Evolutionary conservation across 208 protist genomes (phyloP).

Genomic region (Tritrichomonas foetus): DNA sequence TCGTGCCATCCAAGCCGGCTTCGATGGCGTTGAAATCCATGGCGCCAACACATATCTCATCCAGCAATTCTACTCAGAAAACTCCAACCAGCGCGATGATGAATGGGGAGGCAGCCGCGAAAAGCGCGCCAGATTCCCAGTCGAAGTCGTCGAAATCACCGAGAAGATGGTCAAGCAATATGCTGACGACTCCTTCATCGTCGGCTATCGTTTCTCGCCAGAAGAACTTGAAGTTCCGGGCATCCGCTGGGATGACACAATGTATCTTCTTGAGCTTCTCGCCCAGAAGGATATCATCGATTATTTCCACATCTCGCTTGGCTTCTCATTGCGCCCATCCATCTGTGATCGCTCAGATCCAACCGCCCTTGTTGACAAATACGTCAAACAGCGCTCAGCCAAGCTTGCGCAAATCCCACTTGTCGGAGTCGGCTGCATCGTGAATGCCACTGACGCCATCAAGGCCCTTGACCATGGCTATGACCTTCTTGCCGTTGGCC

Average conservation of each 20-base stretch:
- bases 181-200: not conserved
- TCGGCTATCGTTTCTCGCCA: not conserved
- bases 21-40: constrained; percentile 23
- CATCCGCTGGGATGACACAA: not conserved
- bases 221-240: not conserved
- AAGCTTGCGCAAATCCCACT: not conserved
- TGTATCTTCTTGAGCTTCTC: not conserved
- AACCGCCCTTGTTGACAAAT: not conserved
- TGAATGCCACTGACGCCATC: not conserved
- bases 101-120: not conserved
- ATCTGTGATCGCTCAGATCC: not conserved
- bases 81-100: constrained; percentile 23
- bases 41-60: constrained; percentile 1
- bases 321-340: not conserved
- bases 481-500: not conserved
- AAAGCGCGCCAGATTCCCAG: not conserved
- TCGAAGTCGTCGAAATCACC: not conserved
- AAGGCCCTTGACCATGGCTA: not conserved
- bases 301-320: not conserved
- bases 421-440: not conserved
- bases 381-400: not conserved
- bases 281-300: not conserved
- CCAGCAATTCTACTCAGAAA: not conserved
- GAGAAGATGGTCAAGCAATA: not conserved
- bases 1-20: not conserved